Base-by-base conservation (phyloP, 208 protist species). In the Porcisia deanei region DNA sequence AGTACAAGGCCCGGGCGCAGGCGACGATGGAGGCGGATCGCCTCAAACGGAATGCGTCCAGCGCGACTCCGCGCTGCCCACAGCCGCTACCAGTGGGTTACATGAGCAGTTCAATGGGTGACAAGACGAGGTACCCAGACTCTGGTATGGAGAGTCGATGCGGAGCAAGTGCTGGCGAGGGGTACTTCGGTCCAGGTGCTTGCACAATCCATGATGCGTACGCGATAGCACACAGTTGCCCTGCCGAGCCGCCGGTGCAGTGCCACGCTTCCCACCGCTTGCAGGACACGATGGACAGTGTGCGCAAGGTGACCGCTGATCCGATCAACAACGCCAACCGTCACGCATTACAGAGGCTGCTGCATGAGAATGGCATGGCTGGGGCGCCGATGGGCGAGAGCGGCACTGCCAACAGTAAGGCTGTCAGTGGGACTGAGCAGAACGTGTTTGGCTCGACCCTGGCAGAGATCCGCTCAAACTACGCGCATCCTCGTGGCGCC, bases 1-100 rank as follows among this genome's bases (percentile, higher is more conserved):
- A 97, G 82, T 91, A 97, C 84, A 94, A 93, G 78, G 86, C 91
- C 1, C 90, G 93, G 30, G 89, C 91, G 55, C 85, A 88, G 68
- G 87, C 86, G 1, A 74, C 87, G 9, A 58, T 94, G 72, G 93
- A 95, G 52, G 84, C 86, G 59, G 85, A 95, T 52, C 81, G 79
- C 5, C 75, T 91, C 18, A 61, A 71, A 65, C 55, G 71, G 25
- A 75, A 72, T 30, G 75, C 80, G 1, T 61, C 85, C 59, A 76
- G 82, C 65, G 80, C 74, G 16, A 88, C 82, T 18, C 77, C 75
- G 1, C 77, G 70, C 25, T 80, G 86, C 20, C 83, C 90, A 22
- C 70, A 81, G 67, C 86, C 89, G 16, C 80, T 94, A 52, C 78
- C 61, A 39, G 68, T 63, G 63, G 79, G 86, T 65, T 83, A 83